phyloP scores from a whole-genome alignment of 768 basidiomycete species.

The Tubosaeta sp. region DNA sequence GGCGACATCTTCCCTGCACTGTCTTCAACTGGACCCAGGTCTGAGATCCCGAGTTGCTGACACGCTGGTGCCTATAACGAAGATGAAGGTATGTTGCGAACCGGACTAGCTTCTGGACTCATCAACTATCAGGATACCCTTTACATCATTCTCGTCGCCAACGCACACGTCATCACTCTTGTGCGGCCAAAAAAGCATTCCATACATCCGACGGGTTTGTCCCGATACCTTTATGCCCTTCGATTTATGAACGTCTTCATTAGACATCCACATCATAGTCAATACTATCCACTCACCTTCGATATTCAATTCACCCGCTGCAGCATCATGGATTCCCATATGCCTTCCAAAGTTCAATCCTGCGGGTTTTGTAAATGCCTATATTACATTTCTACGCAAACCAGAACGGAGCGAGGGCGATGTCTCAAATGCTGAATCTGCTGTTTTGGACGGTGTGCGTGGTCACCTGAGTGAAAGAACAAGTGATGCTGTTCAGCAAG shows the following conservation, averaged over 20 bases:
- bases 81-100: slow-evolving; percentile 62
- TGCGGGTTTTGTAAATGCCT: slow-evolving; percentile 86
- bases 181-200: slow-evolving; percentile 90
- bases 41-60: slow-evolving; percentile 77
- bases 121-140: slow-evolving; percentile 65
- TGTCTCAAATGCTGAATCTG: background rate
- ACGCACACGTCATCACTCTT: slow-evolving; percentile 76
- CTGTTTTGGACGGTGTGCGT: slow-evolving; percentile 1
- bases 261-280: slow-evolving; percentile 86
- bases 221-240: background rate
- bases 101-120: background rate
- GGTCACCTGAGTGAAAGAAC: slow-evolving; percentile 1
- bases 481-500: slow-evolving; percentile 3
- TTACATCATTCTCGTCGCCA: slow-evolving; percentile 83
- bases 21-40: slow-evolving; percentile 66
- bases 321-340: slow-evolving; percentile 92
- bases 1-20: slow-evolving; percentile 75
- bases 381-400: slow-evolving; percentile 67
- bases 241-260: background rate
- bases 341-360: slow-evolving; percentile 95
- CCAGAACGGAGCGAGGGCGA: slow-evolving; percentile 20
- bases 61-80: slow-evolving; percentile 70
- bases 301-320: slow-evolving; percentile 67
- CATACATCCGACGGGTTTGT: slow-evolving; percentile 84
- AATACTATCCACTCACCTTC: slow-evolving; percentile 87